Base-by-base conservation (phyloP, 148 eudicot species). In the Arbutus unedo region DNA sequence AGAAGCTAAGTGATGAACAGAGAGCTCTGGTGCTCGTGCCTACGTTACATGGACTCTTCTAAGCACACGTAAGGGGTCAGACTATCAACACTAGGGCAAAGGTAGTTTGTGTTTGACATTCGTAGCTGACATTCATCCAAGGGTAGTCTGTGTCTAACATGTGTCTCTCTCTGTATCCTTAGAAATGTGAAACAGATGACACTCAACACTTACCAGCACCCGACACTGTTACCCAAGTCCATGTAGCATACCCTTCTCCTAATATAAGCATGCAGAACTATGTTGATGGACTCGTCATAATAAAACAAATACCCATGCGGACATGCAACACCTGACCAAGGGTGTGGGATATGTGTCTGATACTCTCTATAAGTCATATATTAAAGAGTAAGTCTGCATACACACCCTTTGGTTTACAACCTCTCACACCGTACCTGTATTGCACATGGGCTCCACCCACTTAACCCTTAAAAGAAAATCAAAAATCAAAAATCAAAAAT, bases 21-120 rank as follows among this genome's bases (percentile, higher is more conserved):
- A 79, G 73, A 79, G 73, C 23, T 49, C 50, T 66, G 74, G 47
- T 79, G 57, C 55, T 62, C 53, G 15, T 79, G 21, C 50, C 14
- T 50, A 48, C 23, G n/a, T 60, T 44, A 64, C 15, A 66, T 23
- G 71, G 43, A 25, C 71, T 66, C 71, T 66, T 25, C 71, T 11
- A 66, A 10, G 43, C 11, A 25, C 4, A 25, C 43, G 23, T 25
- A 66, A 66, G 0, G 43, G 71, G 15, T 11, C 41, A 3, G 44
- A 11, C 56, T 25, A 66, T 25, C 11, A 15, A 66, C 71, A 66
- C 43, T 1, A 10, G 71, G 68, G 14, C 38, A 9, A 66, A 15
- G 41, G 43, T 66, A 54, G 3, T 66, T 23, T 10, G 15, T 66
- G 41, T 25, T 66, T 25, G 18, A 31, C 43, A 13, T 11, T 9